A percentile compares a stretch with the other conserved stretches of the same genome.
Evolutionary conservation across 1,284 basidiomycete species (phyloP).

Genomic region (Ceratobasidium sp.): DNA sequence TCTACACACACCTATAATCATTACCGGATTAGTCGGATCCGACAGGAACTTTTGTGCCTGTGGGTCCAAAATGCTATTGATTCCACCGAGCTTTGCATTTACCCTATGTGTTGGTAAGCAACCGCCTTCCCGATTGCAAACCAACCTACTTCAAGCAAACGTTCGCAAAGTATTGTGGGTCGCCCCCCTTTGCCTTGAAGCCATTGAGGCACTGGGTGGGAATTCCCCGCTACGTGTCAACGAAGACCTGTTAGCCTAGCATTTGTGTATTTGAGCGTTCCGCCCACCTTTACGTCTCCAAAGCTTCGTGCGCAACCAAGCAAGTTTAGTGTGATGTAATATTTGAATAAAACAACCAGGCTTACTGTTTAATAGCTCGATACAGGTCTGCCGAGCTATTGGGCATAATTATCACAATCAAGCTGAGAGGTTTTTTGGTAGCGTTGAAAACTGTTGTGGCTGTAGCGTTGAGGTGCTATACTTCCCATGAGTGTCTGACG

Average conservation of each 20-base stretch:
- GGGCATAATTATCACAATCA: conserved; percentile 47
- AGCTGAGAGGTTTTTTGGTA: conserved; percentile 24
- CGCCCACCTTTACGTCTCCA: conserved; percentile 63
- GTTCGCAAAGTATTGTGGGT: conserved; percentile 79
- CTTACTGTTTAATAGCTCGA: conserved; percentile 46
- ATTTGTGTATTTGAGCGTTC: no score
- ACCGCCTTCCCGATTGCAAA: no score
- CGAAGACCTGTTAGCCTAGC: conserved; percentile 16
- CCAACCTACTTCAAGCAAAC: conserved; percentile 54
- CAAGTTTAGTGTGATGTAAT: background rate
- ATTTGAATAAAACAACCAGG: background rate
- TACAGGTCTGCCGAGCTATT: conserved; percentile 46
- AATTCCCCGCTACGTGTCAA: conserved; percentile 63
- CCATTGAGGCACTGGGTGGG: conserved; percentile 76
- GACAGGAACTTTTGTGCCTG: conserved; percentile 39
- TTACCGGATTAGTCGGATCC: conserved; percentile 36
- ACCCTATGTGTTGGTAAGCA: conserved; percentile 10
- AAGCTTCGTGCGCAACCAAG: conserved; percentile 60
- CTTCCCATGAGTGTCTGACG: background rate
- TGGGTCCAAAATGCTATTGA: conserved; percentile 44
- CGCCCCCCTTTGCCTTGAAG: conserved; percentile 69
- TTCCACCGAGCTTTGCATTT: conserved; percentile 47
- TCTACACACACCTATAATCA: conserved; percentile 36
- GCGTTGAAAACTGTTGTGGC: conserved; percentile 21
- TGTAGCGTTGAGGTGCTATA: conserved; percentile 21